A percentile compares a stretch with the other conserved stretches of the same genome.
phyloP scores from a whole-genome alignment of 2,329 filamentous ascomycete species.

The Fusarium drepaniforme region DNA sequence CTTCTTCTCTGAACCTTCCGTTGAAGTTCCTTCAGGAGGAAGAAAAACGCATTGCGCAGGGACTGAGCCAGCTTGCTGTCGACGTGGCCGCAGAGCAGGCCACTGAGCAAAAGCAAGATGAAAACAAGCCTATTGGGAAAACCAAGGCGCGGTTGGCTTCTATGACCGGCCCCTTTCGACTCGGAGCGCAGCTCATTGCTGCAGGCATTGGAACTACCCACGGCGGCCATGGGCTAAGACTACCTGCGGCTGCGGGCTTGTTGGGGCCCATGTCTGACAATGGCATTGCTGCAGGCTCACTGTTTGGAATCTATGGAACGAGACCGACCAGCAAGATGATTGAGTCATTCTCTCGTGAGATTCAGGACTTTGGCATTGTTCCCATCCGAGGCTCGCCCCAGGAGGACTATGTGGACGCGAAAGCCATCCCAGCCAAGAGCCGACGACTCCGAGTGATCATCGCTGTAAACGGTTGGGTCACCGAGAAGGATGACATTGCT shows the following conservation, averaged over 20 bases:
- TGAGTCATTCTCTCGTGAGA: slow-evolving; percentile 86
- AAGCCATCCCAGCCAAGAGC: slow-evolving; percentile 65
- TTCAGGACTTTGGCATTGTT: slow-evolving; percentile 90
- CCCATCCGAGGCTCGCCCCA: slow-evolving; percentile 69
- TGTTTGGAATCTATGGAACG: slow-evolving; percentile 93
- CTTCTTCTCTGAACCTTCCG: slow-evolving; percentile 78
- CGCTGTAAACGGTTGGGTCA: slow-evolving; percentile 85
- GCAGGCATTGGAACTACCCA: slow-evolving; percentile 85
- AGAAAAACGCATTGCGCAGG: slow-evolving; percentile 80
- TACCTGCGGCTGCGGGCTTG: slow-evolving; percentile 80
- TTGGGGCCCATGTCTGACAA: slow-evolving; percentile 86
- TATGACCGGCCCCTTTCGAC: slow-evolving; percentile 63
- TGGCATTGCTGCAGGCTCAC: slow-evolving; percentile 80
- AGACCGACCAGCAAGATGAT: slow-evolving; percentile 88
- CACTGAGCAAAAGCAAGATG: slow-evolving; percentile 61
- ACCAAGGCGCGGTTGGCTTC: slow-evolving; percentile 74
- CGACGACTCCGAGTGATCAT: slow-evolving; percentile 85
- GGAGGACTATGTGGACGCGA: slow-evolving; percentile 60
- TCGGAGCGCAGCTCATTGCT: slow-evolving; percentile 81
- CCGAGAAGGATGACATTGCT: slow-evolving; percentile 75
- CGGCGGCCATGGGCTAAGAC: slow-evolving; percentile 80
- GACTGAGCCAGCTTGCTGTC: slow-evolving; percentile 80
- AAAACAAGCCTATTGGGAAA: slow-evolving; percentile 73
- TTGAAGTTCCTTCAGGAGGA: slow-evolving; percentile 74
- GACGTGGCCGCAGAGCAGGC: slow-evolving; percentile 49